phyloP scores from a whole-genome alignment of 495 filamentous ascomycete genomes.

The Aspergillus wentii region DNA sequence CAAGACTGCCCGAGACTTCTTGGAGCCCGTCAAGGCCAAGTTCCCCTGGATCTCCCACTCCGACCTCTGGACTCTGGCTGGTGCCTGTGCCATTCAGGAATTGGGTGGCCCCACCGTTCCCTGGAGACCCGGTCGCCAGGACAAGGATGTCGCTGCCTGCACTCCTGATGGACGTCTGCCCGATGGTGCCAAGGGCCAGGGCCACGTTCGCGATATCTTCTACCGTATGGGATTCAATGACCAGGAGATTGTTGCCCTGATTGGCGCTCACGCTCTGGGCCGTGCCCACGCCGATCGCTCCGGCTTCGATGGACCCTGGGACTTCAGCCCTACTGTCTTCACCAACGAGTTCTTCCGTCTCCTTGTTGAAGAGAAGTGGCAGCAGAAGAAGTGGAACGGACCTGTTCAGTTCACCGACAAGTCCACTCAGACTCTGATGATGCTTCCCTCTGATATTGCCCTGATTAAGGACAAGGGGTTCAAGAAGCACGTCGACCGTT shows the following conservation, averaged over 20 bases:
- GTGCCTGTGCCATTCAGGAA: conserved; percentile 86
- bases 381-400: conserved; percentile 88
- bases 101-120: conserved; percentile 86
- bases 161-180: conserved; percentile 95
- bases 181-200: conserved; percentile 73
- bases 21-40: conserved; percentile 82
- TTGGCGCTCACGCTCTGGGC: conserved; percentile 87
- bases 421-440: conserved; percentile 84
- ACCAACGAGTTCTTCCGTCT: conserved; percentile 94
- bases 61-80: conserved; percentile 92
- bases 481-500: conserved; percentile 77
- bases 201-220: conserved; percentile 90
- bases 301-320: conserved; percentile 92
- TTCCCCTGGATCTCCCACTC: conserved; percentile 96
- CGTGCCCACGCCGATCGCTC: conserved; percentile 86
- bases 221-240: conserved; percentile 97
- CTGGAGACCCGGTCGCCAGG: conserved; percentile 82
- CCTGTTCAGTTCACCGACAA: conserved; percentile 82
- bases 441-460: conserved; percentile 90
- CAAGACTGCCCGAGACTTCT: conserved; percentile 82
- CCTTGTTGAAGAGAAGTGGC: conserved; percentile 88
- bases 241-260: conserved; percentile 88
- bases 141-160: conserved; percentile 79
- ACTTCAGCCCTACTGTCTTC: conserved; percentile 89
- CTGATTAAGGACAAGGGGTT: conserved; percentile 87